phyloP scores from a whole-genome alignment of 257 asterid species.

The Solanum dulcamara region DNA sequence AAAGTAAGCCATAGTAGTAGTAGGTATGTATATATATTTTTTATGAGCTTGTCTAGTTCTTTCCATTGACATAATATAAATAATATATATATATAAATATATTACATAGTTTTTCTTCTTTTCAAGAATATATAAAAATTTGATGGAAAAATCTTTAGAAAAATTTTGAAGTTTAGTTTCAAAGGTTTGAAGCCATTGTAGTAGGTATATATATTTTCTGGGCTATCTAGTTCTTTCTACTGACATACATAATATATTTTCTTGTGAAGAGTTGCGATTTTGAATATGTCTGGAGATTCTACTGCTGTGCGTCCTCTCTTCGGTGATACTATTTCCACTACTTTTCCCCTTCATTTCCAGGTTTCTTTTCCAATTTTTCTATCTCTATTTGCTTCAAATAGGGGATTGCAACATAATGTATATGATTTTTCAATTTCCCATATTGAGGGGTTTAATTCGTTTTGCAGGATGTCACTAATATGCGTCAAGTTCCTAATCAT shows the following conservation, averaged over 20 bases:
- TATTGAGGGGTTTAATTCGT: too few relatives aligned
- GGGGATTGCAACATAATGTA: neutral
- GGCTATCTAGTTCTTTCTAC: neutral
- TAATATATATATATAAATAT: too few relatives aligned
- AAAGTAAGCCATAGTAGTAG: too few relatives aligned
- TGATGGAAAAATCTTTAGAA: too few relatives aligned
- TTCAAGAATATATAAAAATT: too few relatives aligned
- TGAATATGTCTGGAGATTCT: conserved; percentile 43
- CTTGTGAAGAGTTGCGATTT: neutral
- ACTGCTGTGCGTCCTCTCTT: conserved; percentile 41
- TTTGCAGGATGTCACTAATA: conserved; percentile 61
- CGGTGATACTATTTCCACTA: conserved; percentile 60
- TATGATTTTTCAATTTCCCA: too few relatives aligned
- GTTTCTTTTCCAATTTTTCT: conserved; percentile 11
- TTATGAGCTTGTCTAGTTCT: too few relatives aligned
- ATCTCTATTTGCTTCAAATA: neutral
- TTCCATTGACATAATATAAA: too few relatives aligned
- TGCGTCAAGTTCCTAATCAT: conserved; percentile 93
- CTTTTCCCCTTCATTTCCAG: conserved; percentile 69
- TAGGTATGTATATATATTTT: too few relatives aligned
- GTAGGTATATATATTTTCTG: neutral
- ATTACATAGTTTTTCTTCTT: too few relatives aligned
- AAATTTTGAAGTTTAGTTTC: too few relatives aligned
- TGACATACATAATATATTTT: neutral
- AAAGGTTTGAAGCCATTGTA: too few relatives aligned